Base-by-base conservation (phyloP, 2,329 filamentous ascomycete genomes). In the Clarireedia sp. region DNA sequence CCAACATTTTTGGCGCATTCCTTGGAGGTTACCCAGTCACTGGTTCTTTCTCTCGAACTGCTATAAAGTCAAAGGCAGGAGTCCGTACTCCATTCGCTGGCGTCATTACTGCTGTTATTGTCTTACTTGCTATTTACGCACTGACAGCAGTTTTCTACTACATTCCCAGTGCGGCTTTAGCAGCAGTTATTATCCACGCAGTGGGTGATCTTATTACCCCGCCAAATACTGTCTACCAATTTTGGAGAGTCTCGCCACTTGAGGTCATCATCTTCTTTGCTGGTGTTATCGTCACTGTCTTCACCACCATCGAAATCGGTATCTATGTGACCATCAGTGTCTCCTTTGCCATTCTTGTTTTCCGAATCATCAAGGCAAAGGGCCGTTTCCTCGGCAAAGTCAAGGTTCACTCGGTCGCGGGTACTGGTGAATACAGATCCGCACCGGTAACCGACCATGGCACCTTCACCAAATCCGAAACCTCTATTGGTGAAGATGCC, bases 11-110 rank as follows among this genome's bases (percentile, higher is more conserved):
- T 7, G 91, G 89, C 0, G 90, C 94, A 2, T 96, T 97, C 74
- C 78, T 97, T 2, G 94, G 92, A 50, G 94, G 80, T 2, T 99
- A 95, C 67, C 89, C 92, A 14, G 88, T 90, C 0, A 99, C 92
- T 2, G 94, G 94, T 1, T 97, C 94, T 2, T 97, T 97, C 77
- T 95, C 89, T 37, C 85, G 94, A 59, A 97, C 94, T 26, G 92
- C 94, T 52, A 96, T 97, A 73, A 95, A 96, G 72, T 94, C 92
- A 4, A 97, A 97, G 72, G 91, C 94, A 49, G 94, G 94, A 66
- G 92, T 96, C 3, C 84, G 90, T 23, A 96, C 91, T 0, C 92
- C 92, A 1, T 83, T 96, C 54, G 90, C 89, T 16, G 92, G 94
- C 72, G 80, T 95, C 43, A 88, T 97, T 60, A 96, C 91, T 7